A percentile compares a stretch with the other conserved stretches of the same genome.
Evolutionary conservation across 805 yeast genomes (phyloP).

Genomic region (Ogataea paraovalis): DNA sequence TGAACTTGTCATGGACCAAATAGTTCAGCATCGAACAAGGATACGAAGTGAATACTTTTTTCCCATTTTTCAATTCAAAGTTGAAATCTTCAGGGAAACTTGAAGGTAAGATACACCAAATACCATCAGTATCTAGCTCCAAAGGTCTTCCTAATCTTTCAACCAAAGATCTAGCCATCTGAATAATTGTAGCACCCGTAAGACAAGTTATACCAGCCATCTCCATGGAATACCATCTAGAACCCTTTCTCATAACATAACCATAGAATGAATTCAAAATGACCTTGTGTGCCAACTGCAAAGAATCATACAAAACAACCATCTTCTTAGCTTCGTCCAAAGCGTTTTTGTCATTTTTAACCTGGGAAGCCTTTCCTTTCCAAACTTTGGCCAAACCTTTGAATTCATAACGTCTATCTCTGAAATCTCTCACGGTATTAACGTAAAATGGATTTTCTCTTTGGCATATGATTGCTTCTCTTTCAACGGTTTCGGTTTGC

Average conservation of each 20-base stretch:
- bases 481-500: conserved; percentile 75
- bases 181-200: conserved; percentile 97
- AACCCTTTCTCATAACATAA: conserved; percentile 98
- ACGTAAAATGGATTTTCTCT: conserved; percentile 97
- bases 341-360: conserved; percentile 53
- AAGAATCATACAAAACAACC: conserved; percentile 89
- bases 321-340: conserved; percentile 90
- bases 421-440: conserved; percentile 86
- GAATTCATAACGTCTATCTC: conserved; percentile 95
- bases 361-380: conserved; percentile 72
- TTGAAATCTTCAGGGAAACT: conserved; percentile 88
- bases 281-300: conserved; percentile 95
- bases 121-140: conserved; percentile 98
- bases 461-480: conserved; percentile 95
- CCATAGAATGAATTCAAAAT: conserved; percentile 96
- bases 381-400: conserved; percentile 91
- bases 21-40: conserved; percentile 97
- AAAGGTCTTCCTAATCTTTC: conserved; percentile 93
- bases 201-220: conserved; percentile 99
- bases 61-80: conserved; percentile 72
- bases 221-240: conserved; percentile 99
- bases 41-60: conserved; percentile 71
- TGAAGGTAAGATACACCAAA: conserved; percentile 95
- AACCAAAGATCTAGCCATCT: conserved; percentile 89
- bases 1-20: conserved; percentile 83